phyloP scores from a whole-genome alignment of 1,139 yeast genomes.

The Kodamaea sp. region DNA sequence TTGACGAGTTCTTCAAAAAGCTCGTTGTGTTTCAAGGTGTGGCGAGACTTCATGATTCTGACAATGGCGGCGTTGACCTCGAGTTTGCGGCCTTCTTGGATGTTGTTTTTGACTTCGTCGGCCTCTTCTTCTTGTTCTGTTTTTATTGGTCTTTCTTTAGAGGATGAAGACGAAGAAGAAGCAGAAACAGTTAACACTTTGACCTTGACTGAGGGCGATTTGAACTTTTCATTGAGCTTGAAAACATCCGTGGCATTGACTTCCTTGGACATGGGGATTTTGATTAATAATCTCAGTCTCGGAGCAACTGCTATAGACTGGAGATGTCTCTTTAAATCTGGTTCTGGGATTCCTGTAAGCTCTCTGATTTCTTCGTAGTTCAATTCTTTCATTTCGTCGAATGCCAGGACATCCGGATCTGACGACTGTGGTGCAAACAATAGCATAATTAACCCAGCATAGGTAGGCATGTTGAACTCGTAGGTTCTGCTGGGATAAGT shows the following conservation, averaged over 20 bases:
- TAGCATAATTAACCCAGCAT: constrained; percentile 75
- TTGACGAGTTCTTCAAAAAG: constrained; percentile 66
- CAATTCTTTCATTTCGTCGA: constrained; percentile 39
- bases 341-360: constrained; percentile 69
- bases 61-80: constrained; percentile 89
- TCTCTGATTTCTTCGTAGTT: constrained; percentile 63
- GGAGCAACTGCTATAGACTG: constrained; percentile 89
- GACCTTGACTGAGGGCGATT: constrained; percentile 69
- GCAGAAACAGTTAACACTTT: constrained; percentile 73
- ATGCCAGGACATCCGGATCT: constrained; percentile 46
- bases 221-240: constrained; percentile 68
- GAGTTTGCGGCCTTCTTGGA: constrained; percentile 48
- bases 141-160: constrained; percentile 29
- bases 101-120: constrained; percentile 36
- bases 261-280: constrained; percentile 74
- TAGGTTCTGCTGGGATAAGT: constrained; percentile 69
- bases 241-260: constrained; percentile 67
- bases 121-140: constrained; percentile 42
- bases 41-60: constrained; percentile 79
- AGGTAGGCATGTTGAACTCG: constrained; percentile 78
- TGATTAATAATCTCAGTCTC: constrained; percentile 67
- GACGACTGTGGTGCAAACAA: constrained; percentile 63
- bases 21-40: constrained; percentile 60
- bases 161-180: constrained; percentile 14
- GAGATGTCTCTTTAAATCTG: constrained; percentile 73